Base-by-base conservation (phyloP, 2,329 filamentous ascomycete species). In the Aspergillus costaricaensis region DNA sequence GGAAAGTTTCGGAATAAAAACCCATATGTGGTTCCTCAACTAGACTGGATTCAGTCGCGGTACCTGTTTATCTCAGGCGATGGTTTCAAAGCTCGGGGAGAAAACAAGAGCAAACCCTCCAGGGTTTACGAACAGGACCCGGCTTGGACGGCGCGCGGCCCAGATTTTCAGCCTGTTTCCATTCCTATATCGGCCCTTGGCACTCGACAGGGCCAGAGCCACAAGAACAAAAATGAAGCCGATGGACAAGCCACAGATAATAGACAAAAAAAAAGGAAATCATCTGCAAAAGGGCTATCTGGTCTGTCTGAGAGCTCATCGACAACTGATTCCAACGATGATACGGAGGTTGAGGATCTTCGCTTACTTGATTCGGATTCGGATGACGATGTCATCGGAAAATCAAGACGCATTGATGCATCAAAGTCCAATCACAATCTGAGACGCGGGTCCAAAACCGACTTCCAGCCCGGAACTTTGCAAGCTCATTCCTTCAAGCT, bases 21-120 rank as follows among this genome's bases (percentile, higher is more conserved):
- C 7, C 25, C 25, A 8, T 27, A 91, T 50, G 93, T 96, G 8
- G 87, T 96, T 1, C 73, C 84, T 25, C 81, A 92, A 48, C 78
- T 89, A 9, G 89, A 96, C 69, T 97, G 93, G 93, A 92, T 96
- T 61, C 92, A 96, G 70, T 92, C 91, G 25, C 85, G 92, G 47
- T 96, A 96, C 74, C 81, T 97, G 1, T 91, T 96, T 66, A 86
- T 91, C 25, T 30, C n/a, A 5, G 6, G 47, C 43, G 68, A 77
- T 54, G 73, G 74, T 60, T 49, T 59, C 8, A 52, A n/a, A 7
- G 7, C 6, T 9, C 15, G 38, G n/a, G 12, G 23, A n/a, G 23
- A 6, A 4, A n/a, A 10, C 19, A 51, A n/a, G 36, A 14, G 14
- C 12, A 57, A 53, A 15, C 47, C 61, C 12, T 39, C 60, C 3